These are phyloP conservation scores for Epichloe sylvatica DNA, from an alignment of 2,329 filamentous ascomycete species.

Conservation along the genomic window DNA sequence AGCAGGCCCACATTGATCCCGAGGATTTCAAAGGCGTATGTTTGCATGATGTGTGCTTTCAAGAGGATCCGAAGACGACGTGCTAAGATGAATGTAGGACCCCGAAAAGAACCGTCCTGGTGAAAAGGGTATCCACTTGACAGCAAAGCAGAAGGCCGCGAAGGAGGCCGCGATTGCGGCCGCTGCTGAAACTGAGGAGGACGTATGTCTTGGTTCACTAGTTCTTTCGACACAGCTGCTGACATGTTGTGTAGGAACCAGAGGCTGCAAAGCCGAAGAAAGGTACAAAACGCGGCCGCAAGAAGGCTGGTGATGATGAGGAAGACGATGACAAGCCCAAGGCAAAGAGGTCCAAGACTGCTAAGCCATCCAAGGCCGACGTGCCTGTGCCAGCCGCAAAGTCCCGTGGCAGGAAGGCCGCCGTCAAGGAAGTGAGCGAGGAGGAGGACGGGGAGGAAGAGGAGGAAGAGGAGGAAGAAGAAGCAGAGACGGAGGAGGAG, in stretches of 20 bases:
- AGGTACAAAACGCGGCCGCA: slow-evolving; percentile 21
- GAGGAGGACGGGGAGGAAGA: slow-evolving; percentile 7
- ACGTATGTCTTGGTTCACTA: slow-evolving; percentile 7
- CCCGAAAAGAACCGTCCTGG: slow-evolving; percentile 59
- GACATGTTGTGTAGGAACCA: slow-evolving; percentile 6
- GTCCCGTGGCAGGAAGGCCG: slow-evolving; percentile 1
- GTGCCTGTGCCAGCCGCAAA: slow-evolving; percentile 7
- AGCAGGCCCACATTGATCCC: slow-evolving; percentile 66
- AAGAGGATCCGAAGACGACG: not conserved
- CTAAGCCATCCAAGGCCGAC: slow-evolving; percentile 11
- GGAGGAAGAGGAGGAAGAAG: not conserved
- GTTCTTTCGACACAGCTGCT: not conserved
- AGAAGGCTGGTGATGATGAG: slow-evolving; percentile 20
- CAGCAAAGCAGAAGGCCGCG: slow-evolving; percentile 22
- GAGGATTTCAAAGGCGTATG: slow-evolving; percentile 83
- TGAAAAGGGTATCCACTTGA: slow-evolving; percentile 46
- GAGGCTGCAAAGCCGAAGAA: slow-evolving; percentile 16
- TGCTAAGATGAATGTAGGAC: slow-evolving; percentile 40
- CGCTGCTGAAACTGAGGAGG: slow-evolving; percentile 13
- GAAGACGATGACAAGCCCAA: slow-evolving; percentile 21
- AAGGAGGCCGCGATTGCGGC: slow-evolving; percentile 21
- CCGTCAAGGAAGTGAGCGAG: slow-evolving; percentile 8
- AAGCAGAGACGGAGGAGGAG: not conserved
- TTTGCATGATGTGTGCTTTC: slow-evolving; percentile 8
- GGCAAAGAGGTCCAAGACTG: slow-evolving; percentile 23